Conservation (phyloP, 768 basidiomycete species). For the Exsudoporus frostii region DNA sequence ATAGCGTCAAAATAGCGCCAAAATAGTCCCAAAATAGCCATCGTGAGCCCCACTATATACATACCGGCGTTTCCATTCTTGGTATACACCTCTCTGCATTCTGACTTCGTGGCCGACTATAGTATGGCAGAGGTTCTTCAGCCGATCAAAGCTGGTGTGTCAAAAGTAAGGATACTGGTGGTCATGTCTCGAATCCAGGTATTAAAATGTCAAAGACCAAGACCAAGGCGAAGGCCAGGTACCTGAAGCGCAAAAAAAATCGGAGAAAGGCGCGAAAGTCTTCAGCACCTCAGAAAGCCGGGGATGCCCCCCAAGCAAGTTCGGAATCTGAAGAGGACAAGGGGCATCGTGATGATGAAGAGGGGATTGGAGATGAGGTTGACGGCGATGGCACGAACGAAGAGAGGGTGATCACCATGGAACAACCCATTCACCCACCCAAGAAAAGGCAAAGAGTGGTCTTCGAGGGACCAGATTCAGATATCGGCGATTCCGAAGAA, state of each 20-base stretch:
- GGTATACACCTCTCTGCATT: background rate
- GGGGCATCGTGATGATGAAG: slow-evolving; percentile 12
- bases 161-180: slow-evolving; percentile 19
- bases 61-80: slow-evolving; percentile 6
- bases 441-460: slow-evolving; percentile 45
- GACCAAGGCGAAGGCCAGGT: slow-evolving; percentile 70
- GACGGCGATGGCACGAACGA: slow-evolving; percentile 5
- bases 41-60: too few relatives aligned
- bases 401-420: slow-evolving; percentile 8
- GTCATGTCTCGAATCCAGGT: background rate
- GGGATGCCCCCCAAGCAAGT: slow-evolving; percentile 16
- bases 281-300: slow-evolving; percentile 25
- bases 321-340: slow-evolving; percentile 25
- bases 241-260: slow-evolving; percentile 69
- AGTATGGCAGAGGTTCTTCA: slow-evolving; percentile 12
- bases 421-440: slow-evolving; percentile 26
- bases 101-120: background rate
- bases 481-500: background rate
- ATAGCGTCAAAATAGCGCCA: too few relatives aligned
- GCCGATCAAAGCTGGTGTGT: background rate
- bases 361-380: slow-evolving; percentile 18
- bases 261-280: slow-evolving; percentile 52
- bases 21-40: too few relatives aligned
- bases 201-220: slow-evolving; percentile 40
- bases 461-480: slow-evolving; percentile 21